A percentile compares a stretch with the other conserved stretches of the same genome.
Conservation (phyloP, 164 flowering plant genomes). For the Berberis thunbergii region DNA sequence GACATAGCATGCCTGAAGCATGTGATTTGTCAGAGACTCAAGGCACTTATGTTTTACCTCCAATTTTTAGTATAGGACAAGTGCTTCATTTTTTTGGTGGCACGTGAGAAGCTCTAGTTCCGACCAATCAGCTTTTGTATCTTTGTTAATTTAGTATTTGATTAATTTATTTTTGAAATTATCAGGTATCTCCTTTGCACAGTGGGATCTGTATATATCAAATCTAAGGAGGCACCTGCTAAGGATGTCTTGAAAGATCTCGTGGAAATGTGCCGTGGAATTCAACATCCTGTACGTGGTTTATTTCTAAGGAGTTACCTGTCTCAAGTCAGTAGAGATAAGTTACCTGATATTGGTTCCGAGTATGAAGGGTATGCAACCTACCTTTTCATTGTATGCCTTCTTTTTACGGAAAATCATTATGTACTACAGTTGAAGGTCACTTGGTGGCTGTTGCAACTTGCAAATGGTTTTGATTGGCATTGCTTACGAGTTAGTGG, state of each 20-base stretch:
- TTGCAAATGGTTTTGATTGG: too few species aligned
- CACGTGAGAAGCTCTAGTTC: not conserved
- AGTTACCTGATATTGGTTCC: constrained; percentile 92
- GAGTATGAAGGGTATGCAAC: constrained; percentile 90
- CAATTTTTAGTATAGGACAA: too few species aligned
- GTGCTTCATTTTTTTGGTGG: too few species aligned
- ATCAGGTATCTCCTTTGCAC: constrained; percentile 97
- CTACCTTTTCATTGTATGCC: constrained; percentile 1
- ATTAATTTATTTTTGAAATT: not conserved
- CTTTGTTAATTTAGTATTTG: not conserved
- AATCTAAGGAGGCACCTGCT: constrained; percentile 94
- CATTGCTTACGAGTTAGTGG: too few species aligned
- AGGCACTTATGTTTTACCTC: too few species aligned
- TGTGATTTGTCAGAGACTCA: too few species aligned
- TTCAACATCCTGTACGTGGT: constrained; percentile 98
- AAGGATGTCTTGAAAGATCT: constrained; percentile 95
- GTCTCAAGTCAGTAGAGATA: constrained; percentile 89
- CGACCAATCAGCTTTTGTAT: not conserved
- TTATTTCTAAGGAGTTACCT: constrained; percentile 93
- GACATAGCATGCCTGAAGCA: too few species aligned
- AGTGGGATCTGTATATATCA: constrained; percentile 95
- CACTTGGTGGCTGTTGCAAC: too few species aligned
- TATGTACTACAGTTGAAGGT: too few species aligned
- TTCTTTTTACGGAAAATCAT: too few species aligned
- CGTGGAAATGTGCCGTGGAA: constrained; percentile 96